These are phyloP conservation scores for Silene coronaria DNA, from an alignment of 179 eudicot genomes.

Conservation along the genomic window DNA sequence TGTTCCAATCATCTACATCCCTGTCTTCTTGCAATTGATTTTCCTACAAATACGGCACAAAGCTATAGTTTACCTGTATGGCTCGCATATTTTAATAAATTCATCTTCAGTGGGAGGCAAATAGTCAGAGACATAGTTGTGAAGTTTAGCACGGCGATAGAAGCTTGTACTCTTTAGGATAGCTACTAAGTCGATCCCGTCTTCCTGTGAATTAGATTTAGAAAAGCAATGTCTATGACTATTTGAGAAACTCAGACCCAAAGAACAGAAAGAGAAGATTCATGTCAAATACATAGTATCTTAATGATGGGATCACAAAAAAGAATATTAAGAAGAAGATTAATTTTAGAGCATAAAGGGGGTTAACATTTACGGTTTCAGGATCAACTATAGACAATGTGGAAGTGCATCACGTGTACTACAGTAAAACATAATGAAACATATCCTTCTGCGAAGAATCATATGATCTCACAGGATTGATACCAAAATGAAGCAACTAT, in stretches of 20 bases:
- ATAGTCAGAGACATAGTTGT: conserved; percentile 55
- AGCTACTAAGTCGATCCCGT: conserved; percentile 44
- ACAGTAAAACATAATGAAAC: neutral
- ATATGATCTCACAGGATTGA: neutral
- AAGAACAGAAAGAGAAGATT: neutral
- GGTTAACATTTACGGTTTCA: neutral
- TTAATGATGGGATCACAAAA: neutral
- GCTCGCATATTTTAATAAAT: conserved; percentile 33
- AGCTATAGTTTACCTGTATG: conserved; percentile 37
- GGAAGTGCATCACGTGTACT: neutral
- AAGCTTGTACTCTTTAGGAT: conserved; percentile 49
- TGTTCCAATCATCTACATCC: neutral
- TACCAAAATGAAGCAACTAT: neutral
- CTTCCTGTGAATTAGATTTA: conserved; percentile 35
- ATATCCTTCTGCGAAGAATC: neutral
- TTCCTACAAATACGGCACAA: neutral
- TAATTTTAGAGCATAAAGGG: neutral
- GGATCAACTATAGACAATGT: neutral
- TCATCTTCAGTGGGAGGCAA: conserved; percentile 57
- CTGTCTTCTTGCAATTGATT: neutral
- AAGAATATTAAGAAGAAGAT: neutral
- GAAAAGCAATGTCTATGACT: conserved; percentile 18
- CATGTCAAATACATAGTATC: neutral
- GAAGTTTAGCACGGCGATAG: conserved; percentile 49
- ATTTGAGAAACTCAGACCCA: neutral